phyloP scores from a whole-genome alignment of 768 basidiomycete genomes.

The Amanita molliuscula region DNA sequence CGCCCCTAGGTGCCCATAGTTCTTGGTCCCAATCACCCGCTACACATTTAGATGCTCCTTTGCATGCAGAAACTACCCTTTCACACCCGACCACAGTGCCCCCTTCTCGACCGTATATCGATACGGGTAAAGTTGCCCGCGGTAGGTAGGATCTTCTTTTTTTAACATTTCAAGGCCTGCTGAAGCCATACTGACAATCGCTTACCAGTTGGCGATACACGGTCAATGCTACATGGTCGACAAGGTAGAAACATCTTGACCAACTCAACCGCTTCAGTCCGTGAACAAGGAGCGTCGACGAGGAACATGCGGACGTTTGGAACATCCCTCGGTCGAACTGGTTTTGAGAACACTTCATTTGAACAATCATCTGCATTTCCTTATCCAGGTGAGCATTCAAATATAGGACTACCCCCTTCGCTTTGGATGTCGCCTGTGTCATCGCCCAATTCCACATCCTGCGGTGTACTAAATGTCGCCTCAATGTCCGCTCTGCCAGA shows the following conservation, averaged over 20 bases:
- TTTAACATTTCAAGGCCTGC: not conserved
- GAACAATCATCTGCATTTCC: slow-evolving; percentile 16
- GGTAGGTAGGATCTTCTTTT: slow-evolving; percentile 12
- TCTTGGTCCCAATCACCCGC: slow-evolving; percentile 22
- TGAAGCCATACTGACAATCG: not conserved
- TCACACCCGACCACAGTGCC: slow-evolving; percentile 20
- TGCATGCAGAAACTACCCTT: slow-evolving; percentile 16
- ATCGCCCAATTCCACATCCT: slow-evolving; percentile 29
- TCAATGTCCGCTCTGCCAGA: slow-evolving; percentile 27
- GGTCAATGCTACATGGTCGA: slow-evolving; percentile 1
- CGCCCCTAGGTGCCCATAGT: not conserved
- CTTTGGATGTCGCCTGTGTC: slow-evolving; percentile 77
- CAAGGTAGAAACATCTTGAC: not conserved
- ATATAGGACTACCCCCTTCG: slow-evolving; percentile 56
- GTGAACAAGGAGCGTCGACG: not conserved
- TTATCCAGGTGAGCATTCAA: slow-evolving; percentile 37
- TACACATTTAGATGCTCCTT: slow-evolving; percentile 12
- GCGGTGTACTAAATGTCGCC: slow-evolving; percentile 25
- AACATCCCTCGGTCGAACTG: slow-evolving; percentile 2
- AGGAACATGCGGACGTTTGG: not conserved
- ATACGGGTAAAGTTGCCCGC: slow-evolving; percentile 12
- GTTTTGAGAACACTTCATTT: slow-evolving; percentile 6
- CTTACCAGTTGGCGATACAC: slow-evolving; percentile 8
- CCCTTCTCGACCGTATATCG: slow-evolving; percentile 12
- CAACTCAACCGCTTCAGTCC: not conserved